Evolutionary conservation across 2,329 filamentous ascomycete genomes (phyloP).

Genomic region (Hortaea werneckii): DNA sequence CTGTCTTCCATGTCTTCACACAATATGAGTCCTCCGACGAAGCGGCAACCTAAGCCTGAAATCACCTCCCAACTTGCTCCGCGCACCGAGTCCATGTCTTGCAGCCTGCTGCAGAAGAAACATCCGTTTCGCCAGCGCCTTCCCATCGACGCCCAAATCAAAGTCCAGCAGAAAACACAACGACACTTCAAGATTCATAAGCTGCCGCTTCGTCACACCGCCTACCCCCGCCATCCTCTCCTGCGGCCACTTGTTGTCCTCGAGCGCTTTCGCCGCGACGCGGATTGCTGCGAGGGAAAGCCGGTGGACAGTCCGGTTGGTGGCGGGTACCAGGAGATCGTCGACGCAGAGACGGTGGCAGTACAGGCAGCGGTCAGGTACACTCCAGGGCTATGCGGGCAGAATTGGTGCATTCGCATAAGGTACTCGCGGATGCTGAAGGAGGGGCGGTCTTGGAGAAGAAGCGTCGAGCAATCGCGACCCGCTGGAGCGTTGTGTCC

Average conservation of each 20-base stretch:
- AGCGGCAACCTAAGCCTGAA: slow-evolving; percentile 23
- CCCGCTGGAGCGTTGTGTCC: slow-evolving; percentile 66
- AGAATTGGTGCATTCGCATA: slow-evolving; percentile 76
- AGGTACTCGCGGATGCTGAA: slow-evolving; percentile 80
- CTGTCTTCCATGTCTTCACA: too few species aligned
- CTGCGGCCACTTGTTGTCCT: slow-evolving; percentile 83
- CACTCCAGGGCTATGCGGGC: slow-evolving; percentile 86
- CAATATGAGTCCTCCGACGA: slow-evolving; percentile 6
- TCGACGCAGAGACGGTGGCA: slow-evolving; percentile 72
- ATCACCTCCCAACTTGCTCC: slow-evolving; percentile 16
- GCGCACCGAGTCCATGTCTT: slow-evolving; percentile 15
- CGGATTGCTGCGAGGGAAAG: slow-evolving; percentile 73
- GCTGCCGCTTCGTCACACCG: slow-evolving; percentile 70
- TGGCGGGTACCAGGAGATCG: slow-evolving; percentile 66
- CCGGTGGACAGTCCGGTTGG: slow-evolving; percentile 74
- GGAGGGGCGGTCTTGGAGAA: slow-evolving; percentile 77
- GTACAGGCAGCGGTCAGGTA: slow-evolving; percentile 85
- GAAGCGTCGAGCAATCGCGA: slow-evolving; percentile 82
- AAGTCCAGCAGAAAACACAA: slow-evolving; percentile 62
- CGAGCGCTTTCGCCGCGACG: slow-evolving; percentile 89
- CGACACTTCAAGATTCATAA: slow-evolving; percentile 77
- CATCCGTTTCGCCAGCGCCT: slow-evolving; percentile 23
- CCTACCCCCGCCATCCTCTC: slow-evolving; percentile 76
- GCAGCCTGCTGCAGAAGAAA: slow-evolving; percentile 26
- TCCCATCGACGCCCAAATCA: slow-evolving; percentile 44